Evolutionary conservation across 768 basidiomycete species (phyloP).

Genomic region (Leccinum disarticulatum): DNA sequence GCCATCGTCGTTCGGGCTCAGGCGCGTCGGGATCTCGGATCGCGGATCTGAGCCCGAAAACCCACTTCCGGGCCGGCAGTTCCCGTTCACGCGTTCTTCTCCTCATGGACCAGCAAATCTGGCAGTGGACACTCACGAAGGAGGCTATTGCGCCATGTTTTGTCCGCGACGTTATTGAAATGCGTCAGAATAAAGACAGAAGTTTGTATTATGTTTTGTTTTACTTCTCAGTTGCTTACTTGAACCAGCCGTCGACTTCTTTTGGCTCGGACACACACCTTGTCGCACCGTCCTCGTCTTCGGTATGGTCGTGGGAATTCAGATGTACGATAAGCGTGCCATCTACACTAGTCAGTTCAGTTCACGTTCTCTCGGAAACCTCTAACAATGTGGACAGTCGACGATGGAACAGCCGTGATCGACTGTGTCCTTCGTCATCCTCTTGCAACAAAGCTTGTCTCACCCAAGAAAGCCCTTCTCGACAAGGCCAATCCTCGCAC

Average conservation of each 20-base stretch:
- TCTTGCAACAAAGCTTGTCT: conserved; percentile 16
- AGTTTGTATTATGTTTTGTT: conserved; percentile 23
- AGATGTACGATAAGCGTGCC: conserved; percentile 56
- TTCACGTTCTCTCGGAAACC: background rate
- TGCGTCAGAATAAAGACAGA: conserved; percentile 40
- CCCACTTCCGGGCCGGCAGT: too few species aligned
- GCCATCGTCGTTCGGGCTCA: background rate
- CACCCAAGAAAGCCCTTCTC: conserved; percentile 19
- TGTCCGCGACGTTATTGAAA: conserved; percentile 48
- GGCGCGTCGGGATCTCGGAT: too few species aligned
- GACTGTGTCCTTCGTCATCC: conserved; percentile 57
- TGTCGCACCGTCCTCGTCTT: conserved; percentile 63
- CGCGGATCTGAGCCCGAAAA: too few species aligned
- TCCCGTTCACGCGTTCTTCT: conserved; percentile 1
- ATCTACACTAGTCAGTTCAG: conserved; percentile 51
- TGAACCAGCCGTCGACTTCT: conserved; percentile 54
- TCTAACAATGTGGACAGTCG: conserved; percentile 45
- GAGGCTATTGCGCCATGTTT: conserved; percentile 58
- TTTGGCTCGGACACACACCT: conserved; percentile 70
- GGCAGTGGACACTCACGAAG: conserved; percentile 55
- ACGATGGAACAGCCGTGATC: conserved; percentile 73
- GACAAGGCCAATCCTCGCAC: conserved; percentile 1
- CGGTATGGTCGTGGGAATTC: conserved; percentile 64
- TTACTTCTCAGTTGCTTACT: background rate
- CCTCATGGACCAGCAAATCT: conserved; percentile 26